These are phyloP conservation scores for Pythium sukuiense DNA, from an alignment of 352 stramenopile species.

Conservation along the genomic window DNA sequence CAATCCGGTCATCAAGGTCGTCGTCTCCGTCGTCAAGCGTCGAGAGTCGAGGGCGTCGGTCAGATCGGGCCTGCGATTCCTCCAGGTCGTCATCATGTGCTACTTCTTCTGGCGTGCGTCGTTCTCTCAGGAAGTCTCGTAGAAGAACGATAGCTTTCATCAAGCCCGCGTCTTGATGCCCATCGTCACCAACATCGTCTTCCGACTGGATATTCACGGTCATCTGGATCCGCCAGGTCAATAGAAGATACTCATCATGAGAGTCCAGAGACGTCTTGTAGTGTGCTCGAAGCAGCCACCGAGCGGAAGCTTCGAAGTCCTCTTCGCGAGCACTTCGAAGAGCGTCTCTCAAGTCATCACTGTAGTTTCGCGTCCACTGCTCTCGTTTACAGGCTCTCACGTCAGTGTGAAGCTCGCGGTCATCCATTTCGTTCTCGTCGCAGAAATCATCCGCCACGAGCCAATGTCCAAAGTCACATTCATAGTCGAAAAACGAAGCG, in stretches of 20 bases:
- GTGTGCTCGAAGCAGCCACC: conserved; percentile 43
- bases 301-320: conserved; percentile 28
- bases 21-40: conserved; percentile 28
- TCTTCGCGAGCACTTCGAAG: conserved; percentile 13
- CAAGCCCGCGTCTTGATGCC: conserved; percentile 7
- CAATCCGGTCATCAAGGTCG: conserved; percentile 11
- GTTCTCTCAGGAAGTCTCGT: conserved; percentile 40
- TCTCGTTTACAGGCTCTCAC: conserved; percentile 10
- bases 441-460: neutral
- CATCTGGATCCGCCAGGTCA: conserved; percentile 48
- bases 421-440: conserved; percentile 16
- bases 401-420: conserved; percentile 9
- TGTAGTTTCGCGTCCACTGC: conserved; percentile 24
- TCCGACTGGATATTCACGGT: conserved; percentile 12
- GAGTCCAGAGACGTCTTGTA: conserved; percentile 55
- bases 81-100: conserved; percentile 8
- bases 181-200: conserved; percentile 1
- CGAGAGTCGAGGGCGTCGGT: neutral
- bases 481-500: conserved; percentile 41
- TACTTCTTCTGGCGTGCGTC: conserved; percentile 29
- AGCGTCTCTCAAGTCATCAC: conserved; percentile 26
- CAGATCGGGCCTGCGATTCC: neutral
- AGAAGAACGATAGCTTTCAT: conserved; percentile 31
- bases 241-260: conserved; percentile 49
- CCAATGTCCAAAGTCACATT: conserved; percentile 32